A percentile compares a stretch with the other conserved stretches of the same genome.
Conservation (phyloP, 2,329 filamentous ascomycete genomes). For the Fusarium anguioides region DNA sequence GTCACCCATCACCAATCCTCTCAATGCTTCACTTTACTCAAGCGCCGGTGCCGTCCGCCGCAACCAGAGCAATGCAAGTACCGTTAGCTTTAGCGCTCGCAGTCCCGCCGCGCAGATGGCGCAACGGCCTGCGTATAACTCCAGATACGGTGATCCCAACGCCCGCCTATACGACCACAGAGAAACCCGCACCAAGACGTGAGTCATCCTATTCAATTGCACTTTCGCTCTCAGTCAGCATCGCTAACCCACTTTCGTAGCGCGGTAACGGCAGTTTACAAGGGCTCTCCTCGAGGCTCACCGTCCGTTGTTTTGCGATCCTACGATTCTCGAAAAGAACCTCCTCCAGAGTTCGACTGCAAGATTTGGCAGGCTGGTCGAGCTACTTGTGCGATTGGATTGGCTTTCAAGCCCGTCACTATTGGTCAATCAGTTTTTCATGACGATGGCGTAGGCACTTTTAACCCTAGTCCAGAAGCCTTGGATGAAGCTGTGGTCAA, state of each 20-base stretch:
- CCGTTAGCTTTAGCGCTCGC: slow-evolving; percentile 81
- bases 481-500: slow-evolving; percentile 92
- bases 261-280: slow-evolving; percentile 90
- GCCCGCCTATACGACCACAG: slow-evolving; percentile 88
- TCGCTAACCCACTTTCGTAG: slow-evolving; percentile 59
- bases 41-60: slow-evolving; percentile 64
- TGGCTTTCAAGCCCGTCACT: slow-evolving; percentile 95
- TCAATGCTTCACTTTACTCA: slow-evolving; percentile 56
- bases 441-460: slow-evolving; percentile 90
- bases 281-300: slow-evolving; percentile 77
- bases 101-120: slow-evolving; percentile 68
- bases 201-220: slow-evolving; percentile 53
- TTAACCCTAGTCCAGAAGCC: slow-evolving; percentile 87
- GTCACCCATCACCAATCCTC: slow-evolving; percentile 54
- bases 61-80: slow-evolving; percentile 82
- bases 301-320: slow-evolving; percentile 83
- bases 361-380: slow-evolving; percentile 97
- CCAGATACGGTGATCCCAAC: slow-evolving; percentile 82
- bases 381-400: slow-evolving; percentile 89
- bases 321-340: slow-evolving; percentile 94
- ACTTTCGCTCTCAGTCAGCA: not conserved
- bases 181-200: slow-evolving; percentile 91
- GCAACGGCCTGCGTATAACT: slow-evolving; percentile 60
- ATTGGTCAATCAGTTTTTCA: slow-evolving; percentile 95
- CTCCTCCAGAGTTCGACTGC: slow-evolving; percentile 90